A percentile compares a stretch with the other conserved stretches of the same genome.
Conservation (phyloP, 257 asterid genomes). For the Primulina huaijiensis region DNA sequence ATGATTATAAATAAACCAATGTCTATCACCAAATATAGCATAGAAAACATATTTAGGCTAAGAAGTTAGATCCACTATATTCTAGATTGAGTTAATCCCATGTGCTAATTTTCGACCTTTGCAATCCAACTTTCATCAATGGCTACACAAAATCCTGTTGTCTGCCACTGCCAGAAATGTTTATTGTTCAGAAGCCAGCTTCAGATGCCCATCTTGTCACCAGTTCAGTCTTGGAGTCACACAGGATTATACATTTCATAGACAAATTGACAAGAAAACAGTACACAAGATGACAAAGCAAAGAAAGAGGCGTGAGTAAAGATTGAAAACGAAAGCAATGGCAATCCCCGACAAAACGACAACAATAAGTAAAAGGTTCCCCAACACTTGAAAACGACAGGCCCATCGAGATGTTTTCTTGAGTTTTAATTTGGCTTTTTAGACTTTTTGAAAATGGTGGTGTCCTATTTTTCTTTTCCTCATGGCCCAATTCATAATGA, state of each 20-base stretch:
- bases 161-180: not conserved
- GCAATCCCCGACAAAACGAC: slow-evolving; percentile 60
- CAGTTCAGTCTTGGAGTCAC: slow-evolving; percentile 26
- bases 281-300: slow-evolving; percentile 43
- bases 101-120: no score
- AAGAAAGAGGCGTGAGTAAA: slow-evolving; percentile 50
- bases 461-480: not conserved
- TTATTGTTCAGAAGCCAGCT: slow-evolving; percentile 10
- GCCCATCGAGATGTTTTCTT: slow-evolving; percentile 37
- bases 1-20: no score
- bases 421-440: not conserved
- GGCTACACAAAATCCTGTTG: not conserved
- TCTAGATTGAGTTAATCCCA: no score
- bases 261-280: slow-evolving; percentile 18
- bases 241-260: slow-evolving; percentile 20
- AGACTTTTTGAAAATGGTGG: not conserved
- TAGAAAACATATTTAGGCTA: no score
- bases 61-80: no score
- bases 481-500: not conserved
- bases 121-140: not conserved
- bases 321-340: slow-evolving; percentile 55
- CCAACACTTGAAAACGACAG: slow-evolving; percentile 47
- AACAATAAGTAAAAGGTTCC: slow-evolving; percentile 47
- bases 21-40: no score
- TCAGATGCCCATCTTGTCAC: slow-evolving; percentile 21